Evolutionary conservation across 1,139 yeast genomes (phyloP), one percentile per base, ranked within the genome.

Genomic region (Kodamaea anthophila): DNA sequence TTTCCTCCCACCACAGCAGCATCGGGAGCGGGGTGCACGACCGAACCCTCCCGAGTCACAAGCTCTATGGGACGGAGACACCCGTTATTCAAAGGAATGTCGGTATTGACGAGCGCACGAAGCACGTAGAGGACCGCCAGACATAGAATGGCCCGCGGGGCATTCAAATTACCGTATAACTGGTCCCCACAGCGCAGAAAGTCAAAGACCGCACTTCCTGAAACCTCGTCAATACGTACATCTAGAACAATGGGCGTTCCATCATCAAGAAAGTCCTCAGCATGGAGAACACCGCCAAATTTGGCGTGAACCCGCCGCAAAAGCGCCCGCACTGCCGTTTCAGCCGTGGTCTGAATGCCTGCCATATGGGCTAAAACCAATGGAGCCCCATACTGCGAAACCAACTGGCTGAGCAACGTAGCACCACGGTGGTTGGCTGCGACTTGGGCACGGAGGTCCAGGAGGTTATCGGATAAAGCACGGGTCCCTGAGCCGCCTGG

Each of bases 1-100:
- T 84, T 85, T 5, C 94, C 94, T 16, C 94, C 95, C 7, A 83
- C 93, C 4, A 82, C 87, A 1, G 94, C 95, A 11, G 91, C 91
- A 28, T 80, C 85, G 23, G 65, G 67, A 2, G 79, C 67, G 3
- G 94, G 94, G 26, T 77, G 65, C 15, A 85, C 66, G 5, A 85
- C 65, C 1, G 85, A 73, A 0, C 82, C 82, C 29, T 72, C 72
- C 21, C 94, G 82, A 15, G 86, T 79, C 13, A 55, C 55, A 33
- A 85, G 69, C 5, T 71, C 58, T 30, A 84, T 72, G 1, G 94
- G 94, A 32, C 68, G 63, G 40, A 85, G 65, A 49, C 94, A 84
- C 5, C 95, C 95, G 46, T 84, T 87, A 46, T 85, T 85, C 47
- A 85, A 63, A 0, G 95, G 95, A 34, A 85, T 83, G 44, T 82